These are phyloP conservation scores for Ramularia endophylla DNA, from an alignment of 2,329 filamentous ascomycete species.

Conservation along the genomic window DNA sequence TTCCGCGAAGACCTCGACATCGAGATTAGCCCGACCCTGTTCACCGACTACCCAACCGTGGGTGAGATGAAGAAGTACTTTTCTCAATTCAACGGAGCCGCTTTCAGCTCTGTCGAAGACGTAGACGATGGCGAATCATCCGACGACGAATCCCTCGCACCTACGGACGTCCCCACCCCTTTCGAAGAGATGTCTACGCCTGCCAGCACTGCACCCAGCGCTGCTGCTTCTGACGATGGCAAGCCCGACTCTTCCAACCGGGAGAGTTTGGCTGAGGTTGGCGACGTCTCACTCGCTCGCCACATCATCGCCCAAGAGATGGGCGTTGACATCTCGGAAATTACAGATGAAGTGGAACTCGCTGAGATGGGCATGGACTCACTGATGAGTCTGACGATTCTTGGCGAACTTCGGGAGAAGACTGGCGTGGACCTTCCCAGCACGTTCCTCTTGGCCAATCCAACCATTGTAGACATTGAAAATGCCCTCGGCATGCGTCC, in stretches of 20 bases:
- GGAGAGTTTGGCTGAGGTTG: slow-evolving; percentile 30
- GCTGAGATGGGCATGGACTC: slow-evolving; percentile 53
- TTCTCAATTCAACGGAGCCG: slow-evolving; percentile 38
- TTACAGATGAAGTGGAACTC: slow-evolving; percentile 54
- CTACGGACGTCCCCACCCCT: slow-evolving; percentile 38
- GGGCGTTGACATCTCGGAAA: slow-evolving; percentile 57
- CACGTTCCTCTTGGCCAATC: slow-evolving; percentile 55
- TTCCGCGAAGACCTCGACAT: slow-evolving; percentile 57
- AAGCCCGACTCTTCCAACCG: slow-evolving; percentile 33
- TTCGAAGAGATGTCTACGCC: slow-evolving; percentile 41
- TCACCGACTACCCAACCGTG: slow-evolving; percentile 55
- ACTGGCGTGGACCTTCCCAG: slow-evolving; percentile 46
- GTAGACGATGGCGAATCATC: slow-evolving; percentile 29
- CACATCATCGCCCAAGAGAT: slow-evolving; percentile 52
- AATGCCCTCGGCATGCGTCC: slow-evolving; percentile 54
- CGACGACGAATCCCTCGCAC: slow-evolving; percentile 38
- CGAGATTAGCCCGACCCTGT: slow-evolving; percentile 53
- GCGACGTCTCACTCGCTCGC: slow-evolving; percentile 41
- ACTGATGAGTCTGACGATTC: slow-evolving; percentile 47
- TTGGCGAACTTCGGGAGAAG: slow-evolving; percentile 46
- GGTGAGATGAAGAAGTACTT: slow-evolving; percentile 56
- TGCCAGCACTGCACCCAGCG: slow-evolving; percentile 44
- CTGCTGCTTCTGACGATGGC: slow-evolving; percentile 35
- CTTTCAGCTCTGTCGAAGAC: slow-evolving; percentile 28
- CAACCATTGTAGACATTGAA: slow-evolving; percentile 60